Evolutionary conservation across 352 stramenopile genomes (phyloP), one percentile per base, ranked within the genome.

Genomic region (Pythium graminicola): DNA sequence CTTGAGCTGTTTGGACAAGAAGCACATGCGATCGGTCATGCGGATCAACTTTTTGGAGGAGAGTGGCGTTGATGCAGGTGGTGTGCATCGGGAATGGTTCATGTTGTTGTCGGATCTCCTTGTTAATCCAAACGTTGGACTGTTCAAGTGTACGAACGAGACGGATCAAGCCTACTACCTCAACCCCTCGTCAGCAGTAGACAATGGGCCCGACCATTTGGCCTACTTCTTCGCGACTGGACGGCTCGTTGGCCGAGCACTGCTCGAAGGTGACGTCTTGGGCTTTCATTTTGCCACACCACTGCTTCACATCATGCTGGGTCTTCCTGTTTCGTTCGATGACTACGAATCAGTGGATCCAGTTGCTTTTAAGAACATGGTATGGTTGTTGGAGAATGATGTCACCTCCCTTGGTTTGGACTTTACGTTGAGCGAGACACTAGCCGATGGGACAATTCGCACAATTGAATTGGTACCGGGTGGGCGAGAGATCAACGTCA

Each of bases 271-370:
- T 36, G 92, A 98, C 45, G 71, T 98, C n/a, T 76, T 99, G 0
- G 78, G 85, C 40, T 95, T 95, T 24, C 96, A 98, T 57, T 84
- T 99, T 62, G 85, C 91, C 2, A 68, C 93, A 7, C 89, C 96
- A 22, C 66, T 99, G 35, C 97, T 98, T 65, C 99, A 98, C 69
- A 86, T 98, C 48, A 87, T 99, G 26, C 68, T 98, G 6, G 95
- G 89, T 4, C 96, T 92, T 54, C 96, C 96, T 2, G 72, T 99
- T 31, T 88, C 77, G 10, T 91, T 99, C 24, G 81, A 90, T 19
- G 96, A 99, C 70, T 65, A 99, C 7, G 82, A 98, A 65, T 78
- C 81, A 40, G 62, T 87, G 19, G 76, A 93, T 38, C 66, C 76
- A 0, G 74, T 78, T 14, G 52, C 57, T 27, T 76, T 75, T 58